phyloP scores from a whole-genome alignment of 1,139 yeast species.

The Kurtzmaniella quercitrusa region DNA sequence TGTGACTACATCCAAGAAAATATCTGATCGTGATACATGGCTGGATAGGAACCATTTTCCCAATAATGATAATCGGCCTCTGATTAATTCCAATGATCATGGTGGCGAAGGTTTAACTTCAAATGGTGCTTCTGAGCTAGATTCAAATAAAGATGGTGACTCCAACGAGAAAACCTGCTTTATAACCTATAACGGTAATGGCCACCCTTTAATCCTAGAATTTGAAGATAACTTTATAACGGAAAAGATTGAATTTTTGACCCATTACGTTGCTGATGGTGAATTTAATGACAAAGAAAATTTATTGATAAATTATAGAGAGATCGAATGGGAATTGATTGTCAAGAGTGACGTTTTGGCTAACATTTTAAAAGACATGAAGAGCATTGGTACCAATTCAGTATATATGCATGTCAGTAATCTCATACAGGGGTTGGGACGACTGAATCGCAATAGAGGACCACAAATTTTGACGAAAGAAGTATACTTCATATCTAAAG shows the following conservation, averaged over 20 bases:
- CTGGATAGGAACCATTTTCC: too few relatives aligned
- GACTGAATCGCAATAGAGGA: slow-evolving; percentile 11
- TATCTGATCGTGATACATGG: too few relatives aligned
- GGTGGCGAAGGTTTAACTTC: not conserved
- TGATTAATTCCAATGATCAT: too few relatives aligned
- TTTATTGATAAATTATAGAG: slow-evolving; percentile 42
- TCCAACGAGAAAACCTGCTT: slow-evolving; percentile 25
- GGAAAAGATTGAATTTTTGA: slow-evolving; percentile 68
- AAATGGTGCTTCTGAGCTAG: not conserved
- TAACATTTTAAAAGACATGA: slow-evolving; percentile 64
- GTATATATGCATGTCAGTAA: slow-evolving; percentile 45
- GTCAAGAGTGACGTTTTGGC: slow-evolving; percentile 62
- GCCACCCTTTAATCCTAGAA: slow-evolving; percentile 62
- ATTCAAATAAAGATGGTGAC: not conserved
- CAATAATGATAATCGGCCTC: too few relatives aligned
- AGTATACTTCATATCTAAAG: slow-evolving; percentile 56
- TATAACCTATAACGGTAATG: slow-evolving; percentile 48
- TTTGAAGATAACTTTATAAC: slow-evolving; percentile 69
- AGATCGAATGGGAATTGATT: slow-evolving; percentile 59
- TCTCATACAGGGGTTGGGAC: slow-evolving; percentile 12
- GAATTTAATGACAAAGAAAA: slow-evolving; percentile 11
- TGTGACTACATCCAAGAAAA: too few relatives aligned
- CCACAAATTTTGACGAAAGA: slow-evolving; percentile 22
- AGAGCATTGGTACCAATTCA: slow-evolving; percentile 58
- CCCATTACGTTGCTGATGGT: slow-evolving; percentile 45